Conservation (phyloP, 768 basidiomycete species). For the Naganishia antarctica region DNA sequence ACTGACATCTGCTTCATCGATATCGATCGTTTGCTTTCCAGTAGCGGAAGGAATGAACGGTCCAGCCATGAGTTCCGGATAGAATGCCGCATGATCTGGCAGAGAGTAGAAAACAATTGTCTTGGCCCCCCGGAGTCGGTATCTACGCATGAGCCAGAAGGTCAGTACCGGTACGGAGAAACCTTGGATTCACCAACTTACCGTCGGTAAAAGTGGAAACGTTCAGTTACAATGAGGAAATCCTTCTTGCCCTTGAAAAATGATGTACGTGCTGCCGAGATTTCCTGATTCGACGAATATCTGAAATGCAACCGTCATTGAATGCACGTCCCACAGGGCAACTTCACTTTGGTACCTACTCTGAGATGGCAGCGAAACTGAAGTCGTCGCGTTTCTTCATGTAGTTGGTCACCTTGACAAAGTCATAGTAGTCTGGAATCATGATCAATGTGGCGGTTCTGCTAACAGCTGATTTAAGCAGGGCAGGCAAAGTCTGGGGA, state of each 20-base stretch:
- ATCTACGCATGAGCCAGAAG: conserved; percentile 53
- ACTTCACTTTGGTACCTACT: conserved; percentile 55
- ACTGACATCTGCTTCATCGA: conserved; percentile 81
- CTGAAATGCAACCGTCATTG: conserved; percentile 50
- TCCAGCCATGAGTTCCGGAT: conserved; percentile 79
- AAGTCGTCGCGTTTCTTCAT: conserved; percentile 68
- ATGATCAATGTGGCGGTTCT: conserved; percentile 82
- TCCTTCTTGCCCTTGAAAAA: conserved; percentile 84
- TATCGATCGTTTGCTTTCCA: conserved; percentile 62
- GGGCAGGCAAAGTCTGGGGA: conserved; percentile 66
- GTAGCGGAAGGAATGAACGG: conserved; percentile 60
- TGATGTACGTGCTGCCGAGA: conserved; percentile 82
- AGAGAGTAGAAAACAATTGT: conserved; percentile 90
- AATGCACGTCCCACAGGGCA: background rate
- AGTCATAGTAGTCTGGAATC: conserved; percentile 93
- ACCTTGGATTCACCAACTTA: conserved; percentile 42
- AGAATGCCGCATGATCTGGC: conserved; percentile 85
- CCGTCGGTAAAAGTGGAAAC: conserved; percentile 98
- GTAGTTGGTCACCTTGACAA: conserved; percentile 81
- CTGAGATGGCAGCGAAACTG: conserved; percentile 78
- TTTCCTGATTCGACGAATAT: conserved; percentile 89
- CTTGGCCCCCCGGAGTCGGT: conserved; percentile 85
- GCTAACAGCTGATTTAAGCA: conserved; percentile 89
- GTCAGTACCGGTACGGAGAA: background rate
- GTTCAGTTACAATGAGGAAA: conserved; percentile 85